Evolutionary conservation across 176 grass and related monocot species (phyloP).

Genomic region (Oryza australiensis): DNA sequence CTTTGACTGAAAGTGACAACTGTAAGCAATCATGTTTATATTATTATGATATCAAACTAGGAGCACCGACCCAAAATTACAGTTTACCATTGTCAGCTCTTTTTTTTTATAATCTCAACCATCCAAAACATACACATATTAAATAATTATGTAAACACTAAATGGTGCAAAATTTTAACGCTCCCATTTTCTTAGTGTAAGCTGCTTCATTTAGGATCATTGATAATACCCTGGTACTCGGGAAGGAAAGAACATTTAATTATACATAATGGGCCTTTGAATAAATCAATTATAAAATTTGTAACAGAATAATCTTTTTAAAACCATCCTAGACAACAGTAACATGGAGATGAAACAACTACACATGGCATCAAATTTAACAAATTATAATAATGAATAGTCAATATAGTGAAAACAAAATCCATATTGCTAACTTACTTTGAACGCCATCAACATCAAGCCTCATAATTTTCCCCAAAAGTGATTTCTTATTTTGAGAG

Average conservation of each 20-base stretch:
- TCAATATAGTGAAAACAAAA: neutral
- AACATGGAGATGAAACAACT: neutral
- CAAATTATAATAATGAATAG: neutral
- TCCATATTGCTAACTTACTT: constrained; percentile 41
- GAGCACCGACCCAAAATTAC: neutral
- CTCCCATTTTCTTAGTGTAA: neutral
- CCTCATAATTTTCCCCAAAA: constrained; percentile 78
- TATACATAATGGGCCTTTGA: neutral
- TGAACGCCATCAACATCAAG: constrained; percentile 52
- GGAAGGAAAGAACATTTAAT: neutral
- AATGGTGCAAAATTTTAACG: neutral
- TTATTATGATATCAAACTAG: neutral
- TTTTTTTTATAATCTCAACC: neutral
- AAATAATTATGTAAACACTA: neutral
- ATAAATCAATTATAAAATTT: neutral
- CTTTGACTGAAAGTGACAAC: neutral
- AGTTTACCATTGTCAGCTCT: neutral
- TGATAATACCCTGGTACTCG: neutral
- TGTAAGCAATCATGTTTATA: neutral
- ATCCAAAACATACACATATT: neutral
- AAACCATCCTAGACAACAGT: neutral
- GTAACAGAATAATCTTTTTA: neutral
- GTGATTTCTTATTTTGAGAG: constrained; percentile 64
- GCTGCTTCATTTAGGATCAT: neutral
- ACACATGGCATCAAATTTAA: neutral